Evolutionary conservation across 352 stramenopile genomes (phyloP), one percentile per base, ranked within the genome.

Genomic region (Phytophthora nicotianae): DNA sequence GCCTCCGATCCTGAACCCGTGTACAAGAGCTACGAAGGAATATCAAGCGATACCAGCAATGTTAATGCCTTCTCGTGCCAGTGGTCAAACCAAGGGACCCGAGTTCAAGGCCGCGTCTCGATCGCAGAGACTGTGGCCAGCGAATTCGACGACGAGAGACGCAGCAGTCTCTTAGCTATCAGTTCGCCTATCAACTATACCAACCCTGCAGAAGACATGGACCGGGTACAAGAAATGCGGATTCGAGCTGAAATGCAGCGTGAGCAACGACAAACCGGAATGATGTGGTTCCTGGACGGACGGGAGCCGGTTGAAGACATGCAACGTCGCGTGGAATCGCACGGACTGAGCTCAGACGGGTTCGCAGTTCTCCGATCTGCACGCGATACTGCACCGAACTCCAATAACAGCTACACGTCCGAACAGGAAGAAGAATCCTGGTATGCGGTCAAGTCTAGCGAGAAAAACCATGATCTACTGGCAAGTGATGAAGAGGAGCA

Each of bases 201-300:
- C 38, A 59, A 59, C 27, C 26, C 29, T 3, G 26, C 11, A 4
- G 51, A 71, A 13, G 62, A 65, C 17, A 51, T 48, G 37, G 40
- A 43, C 17, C 62, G 58, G 1, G 48, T 60, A 5, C 50, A 72
- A 27, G 51, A 58, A 49, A 69, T 75, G 67, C 50, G 49, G 26
- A 37, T 40, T 14, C 67, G 62, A 33, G 68, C 59, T n/a, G 72
- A 81, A 59, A 69, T 75, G 41, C 65, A 74, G 26, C 68, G 66
- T 21, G 68, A 75, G 17, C 63, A 70, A 33, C 72, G 55, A 26
- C 57, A 68, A 33, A 60, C 38, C 37, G 63, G 72, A 27, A 72
- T 75, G 54, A 67, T 80, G 50, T 81, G 73, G 61, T 60, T 77
- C 6, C 47, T 86, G 13, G 74, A 83, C 24, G 67, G 62, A 20